A percentile compares a stretch with the other conserved stretches of the same genome.
Conservation (phyloP, 257 asterid species). For the Euphrasia confusa region DNA sequence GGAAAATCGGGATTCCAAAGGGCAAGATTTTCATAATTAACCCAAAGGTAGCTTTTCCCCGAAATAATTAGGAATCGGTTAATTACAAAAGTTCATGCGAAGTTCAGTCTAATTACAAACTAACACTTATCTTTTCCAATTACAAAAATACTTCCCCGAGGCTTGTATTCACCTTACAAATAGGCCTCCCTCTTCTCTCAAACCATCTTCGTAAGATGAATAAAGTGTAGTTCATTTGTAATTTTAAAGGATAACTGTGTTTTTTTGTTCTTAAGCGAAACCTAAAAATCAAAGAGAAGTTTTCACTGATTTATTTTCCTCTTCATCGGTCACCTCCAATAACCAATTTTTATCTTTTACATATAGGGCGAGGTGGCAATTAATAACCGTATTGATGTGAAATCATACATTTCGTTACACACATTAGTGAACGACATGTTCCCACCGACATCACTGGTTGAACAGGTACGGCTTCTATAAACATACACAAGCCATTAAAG, state of each 20-base stretch:
- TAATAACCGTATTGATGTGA: conserved; percentile 77
- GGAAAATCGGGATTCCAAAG: conserved; percentile 96
- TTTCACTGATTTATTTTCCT: no score
- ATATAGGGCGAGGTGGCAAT: conserved; percentile 97
- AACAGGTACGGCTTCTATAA: conserved; percentile 61
- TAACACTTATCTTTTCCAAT: no score
- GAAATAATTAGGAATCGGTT: not conserved
- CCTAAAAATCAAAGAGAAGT: not conserved
- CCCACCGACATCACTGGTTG: conserved; percentile 89
- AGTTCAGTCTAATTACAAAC: no score
- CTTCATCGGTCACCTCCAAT: no score
- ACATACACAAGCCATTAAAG: not conserved
- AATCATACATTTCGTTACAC: conserved; percentile 91
- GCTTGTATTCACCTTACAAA: no score
- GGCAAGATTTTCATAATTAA: conserved; percentile 95
- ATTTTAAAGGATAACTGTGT: no score
- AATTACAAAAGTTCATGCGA: no score
- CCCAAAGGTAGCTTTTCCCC: conserved; percentile 62
- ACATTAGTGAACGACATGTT: conserved; percentile 95
- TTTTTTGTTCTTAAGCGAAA: no score
- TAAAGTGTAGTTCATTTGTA: no score
- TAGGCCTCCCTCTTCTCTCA: no score
- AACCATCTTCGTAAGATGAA: no score
- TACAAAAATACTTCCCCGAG: no score
- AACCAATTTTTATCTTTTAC: not conserved